Evolutionary conservation across 495 filamentous ascomycete genomes (phyloP), one percentile per base, ranked within the genome.

Genomic region (Aspergillus panamensis): DNA sequence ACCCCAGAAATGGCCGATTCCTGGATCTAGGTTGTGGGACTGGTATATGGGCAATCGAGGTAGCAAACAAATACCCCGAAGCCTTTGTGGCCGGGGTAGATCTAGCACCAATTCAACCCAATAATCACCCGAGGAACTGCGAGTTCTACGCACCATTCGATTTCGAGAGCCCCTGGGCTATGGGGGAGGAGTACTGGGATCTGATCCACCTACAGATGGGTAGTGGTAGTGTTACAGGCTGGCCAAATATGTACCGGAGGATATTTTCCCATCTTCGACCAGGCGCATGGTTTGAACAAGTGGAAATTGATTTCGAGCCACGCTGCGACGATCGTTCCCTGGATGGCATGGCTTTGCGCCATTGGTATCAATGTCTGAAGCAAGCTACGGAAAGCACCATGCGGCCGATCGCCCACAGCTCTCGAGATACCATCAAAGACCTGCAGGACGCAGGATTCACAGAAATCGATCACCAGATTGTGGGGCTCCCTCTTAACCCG

Each of bases 301-400:
- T 96, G n/a, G 93, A 97, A 67, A 89, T 97, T 32, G 91, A 97
- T 68, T 84, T 88, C 48, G 74, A 81, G 21, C 90, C 90, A n/a
- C 87, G 84, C 25, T 89, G 84, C 58, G 89, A 93, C 55, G 87
- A 91, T 62, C 80, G 82, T n/a, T 82, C 68, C 56, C 84, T 65
- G 70, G 82, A 40, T 65, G 54, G 73, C 77, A 47, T 82, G 72
- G 53, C 71, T 68, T 32, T 74, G 84, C 52, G 71, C 62, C 59
- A 81, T 59, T 96, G 92, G 92, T 87, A 88, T 58, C 71, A 81
- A 10, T 82, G 82, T 58, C 63, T 96, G 21, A 74, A 84, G 47
- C 79, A 86, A 52, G 88, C 90, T n/a, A 94, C 90, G 35, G 77
- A 82, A 39, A 72, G 80, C 9, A 75, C 78, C 16, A 79, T 79